These are phyloP conservation scores for Begonia loranthoides DNA, from an alignment of 306 rosid genomes.

Conservation along the genomic window DNA sequence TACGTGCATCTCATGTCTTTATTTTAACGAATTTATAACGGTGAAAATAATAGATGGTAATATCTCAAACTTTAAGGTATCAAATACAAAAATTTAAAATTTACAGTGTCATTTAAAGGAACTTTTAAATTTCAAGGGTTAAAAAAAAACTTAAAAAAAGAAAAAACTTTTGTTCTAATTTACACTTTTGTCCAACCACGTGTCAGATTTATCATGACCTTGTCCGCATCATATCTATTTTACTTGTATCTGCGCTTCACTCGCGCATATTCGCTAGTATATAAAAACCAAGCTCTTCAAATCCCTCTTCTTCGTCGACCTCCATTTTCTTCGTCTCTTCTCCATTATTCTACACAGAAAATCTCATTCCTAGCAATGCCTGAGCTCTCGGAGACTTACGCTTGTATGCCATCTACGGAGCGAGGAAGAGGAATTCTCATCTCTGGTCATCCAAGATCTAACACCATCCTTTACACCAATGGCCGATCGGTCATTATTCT, in stretches of 20 bases:
- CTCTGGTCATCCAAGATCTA: constrained; percentile 71
- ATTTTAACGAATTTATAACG: too few relatives aligned
- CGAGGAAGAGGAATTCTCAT: constrained; percentile 92
- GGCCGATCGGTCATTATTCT: constrained; percentile 75
- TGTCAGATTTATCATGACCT: too few relatives aligned
- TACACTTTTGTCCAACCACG: too few relatives aligned
- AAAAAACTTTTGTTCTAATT: too few relatives aligned
- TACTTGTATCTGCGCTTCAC: neutral
- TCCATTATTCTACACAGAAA: neutral
- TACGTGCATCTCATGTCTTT: too few relatives aligned
- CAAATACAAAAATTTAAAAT: too few relatives aligned
- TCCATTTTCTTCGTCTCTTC: neutral
- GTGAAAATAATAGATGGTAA: too few relatives aligned
- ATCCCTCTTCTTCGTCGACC: constrained; percentile 2
- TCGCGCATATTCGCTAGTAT: neutral
- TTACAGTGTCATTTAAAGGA: too few relatives aligned
- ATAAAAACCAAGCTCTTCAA: constrained; percentile 15
- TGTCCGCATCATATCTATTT: too few relatives aligned
- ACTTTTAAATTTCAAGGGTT: too few relatives aligned
- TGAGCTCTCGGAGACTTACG: constrained; percentile 58
- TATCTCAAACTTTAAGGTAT: too few relatives aligned
- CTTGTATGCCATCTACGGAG: constrained; percentile 70
- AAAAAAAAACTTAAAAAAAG: too few relatives aligned
- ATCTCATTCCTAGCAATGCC: constrained; percentile 22
- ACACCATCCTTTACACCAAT: constrained; percentile 55